Percentiles rank a stretch among this genome's conserved stretches.
Conservation (phyloP, 2,329 filamentous ascomycete species). For the Pseudogymnoascus sp. region DNA sequence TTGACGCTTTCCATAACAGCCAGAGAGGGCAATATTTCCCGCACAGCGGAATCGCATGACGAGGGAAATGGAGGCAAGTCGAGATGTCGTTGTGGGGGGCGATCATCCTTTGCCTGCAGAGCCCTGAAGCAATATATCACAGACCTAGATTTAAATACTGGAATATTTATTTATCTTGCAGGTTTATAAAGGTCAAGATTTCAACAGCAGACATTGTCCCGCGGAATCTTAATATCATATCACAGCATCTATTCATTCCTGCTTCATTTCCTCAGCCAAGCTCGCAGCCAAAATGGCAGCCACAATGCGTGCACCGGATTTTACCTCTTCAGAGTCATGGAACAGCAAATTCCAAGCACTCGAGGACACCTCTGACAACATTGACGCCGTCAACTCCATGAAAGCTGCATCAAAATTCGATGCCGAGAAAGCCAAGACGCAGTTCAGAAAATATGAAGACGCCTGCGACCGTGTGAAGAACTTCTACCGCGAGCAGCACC, state of each 20-base stretch:
- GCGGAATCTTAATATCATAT: not conserved
- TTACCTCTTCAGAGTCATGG: slow-evolving; percentile 19
- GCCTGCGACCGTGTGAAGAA: slow-evolving; percentile 77
- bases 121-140: not conserved
- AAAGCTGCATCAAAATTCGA: slow-evolving; percentile 58
- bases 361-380: slow-evolving; percentile 38
- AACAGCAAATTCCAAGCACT: slow-evolving; percentile 23
- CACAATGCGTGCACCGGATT: slow-evolving; percentile 18
- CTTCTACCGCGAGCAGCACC: slow-evolving; percentile 70
- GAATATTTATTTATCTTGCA: not conserved
- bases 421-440: slow-evolving; percentile 65
- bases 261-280: not conserved
- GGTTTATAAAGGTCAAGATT: not conserved
- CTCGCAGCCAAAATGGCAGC: slow-evolving; percentile 24
- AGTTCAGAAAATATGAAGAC: slow-evolving; percentile 75
- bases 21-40: not conserved
- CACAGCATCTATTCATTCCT: not conserved
- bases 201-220: not conserved
- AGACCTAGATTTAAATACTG: not conserved
- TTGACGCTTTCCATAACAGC: not conserved
- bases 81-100: not conserved
- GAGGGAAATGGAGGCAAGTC: not conserved
- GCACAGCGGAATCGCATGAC: not conserved
- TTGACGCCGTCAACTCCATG: slow-evolving; percentile 47
- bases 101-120: not conserved